These are phyloP conservation scores for Spinacia oleracea DNA, from an alignment of 179 eudicot species.

Conservation along the genomic window DNA sequence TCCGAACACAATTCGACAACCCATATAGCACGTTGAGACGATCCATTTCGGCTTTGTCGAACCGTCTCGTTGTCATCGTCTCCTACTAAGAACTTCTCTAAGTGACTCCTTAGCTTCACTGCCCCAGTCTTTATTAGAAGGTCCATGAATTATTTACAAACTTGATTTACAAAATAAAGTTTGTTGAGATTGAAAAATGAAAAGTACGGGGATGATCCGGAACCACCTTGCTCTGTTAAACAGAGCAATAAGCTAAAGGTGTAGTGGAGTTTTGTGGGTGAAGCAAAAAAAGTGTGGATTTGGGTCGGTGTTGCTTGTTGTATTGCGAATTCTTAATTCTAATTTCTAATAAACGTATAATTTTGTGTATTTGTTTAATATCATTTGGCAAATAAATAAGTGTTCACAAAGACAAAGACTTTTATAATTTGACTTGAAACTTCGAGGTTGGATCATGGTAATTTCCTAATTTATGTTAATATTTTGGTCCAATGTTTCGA, in stretches of 20 bases:
- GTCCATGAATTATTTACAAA: constrained; percentile 25
- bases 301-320: constrained; percentile 30
- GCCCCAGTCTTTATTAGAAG: constrained; percentile 33
- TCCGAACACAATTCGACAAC: constrained; percentile 29
- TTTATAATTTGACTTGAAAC: constrained; percentile 27
- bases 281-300: constrained; percentile 1
- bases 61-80: constrained; percentile 35
- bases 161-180: too few species aligned
- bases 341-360: not conserved
- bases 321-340: not conserved
- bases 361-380: not conserved
- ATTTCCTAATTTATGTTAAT: not conserved
- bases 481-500: constrained; percentile 21
- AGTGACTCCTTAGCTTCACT: constrained; percentile 39
- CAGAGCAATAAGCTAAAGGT: too few species aligned
- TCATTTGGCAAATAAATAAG: not conserved
- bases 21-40: constrained; percentile 38
- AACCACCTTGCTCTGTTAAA: too few species aligned
- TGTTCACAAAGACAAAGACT: constrained; percentile 5
- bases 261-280: not conserved
- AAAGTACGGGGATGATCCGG: too few species aligned
- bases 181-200: not conserved
- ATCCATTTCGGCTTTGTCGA: constrained; percentile 37
- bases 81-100: constrained; percentile 37
- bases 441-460: constrained; percentile 21